Conservation (phyloP, 768 basidiomycete species). For the Tulasnella sp. region DNA sequence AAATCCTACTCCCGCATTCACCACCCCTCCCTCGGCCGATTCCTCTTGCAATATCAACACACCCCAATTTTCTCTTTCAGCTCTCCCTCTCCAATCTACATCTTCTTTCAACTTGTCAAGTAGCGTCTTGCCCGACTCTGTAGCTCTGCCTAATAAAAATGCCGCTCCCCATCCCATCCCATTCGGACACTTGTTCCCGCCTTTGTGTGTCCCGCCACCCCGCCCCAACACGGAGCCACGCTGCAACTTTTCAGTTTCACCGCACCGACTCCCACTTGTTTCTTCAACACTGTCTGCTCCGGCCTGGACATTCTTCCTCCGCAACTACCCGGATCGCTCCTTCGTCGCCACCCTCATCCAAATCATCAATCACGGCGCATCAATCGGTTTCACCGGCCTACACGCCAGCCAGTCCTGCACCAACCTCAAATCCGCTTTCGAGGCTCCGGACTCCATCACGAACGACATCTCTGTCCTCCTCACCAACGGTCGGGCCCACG, state of each 20-base stretch:
- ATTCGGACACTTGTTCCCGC: neutral
- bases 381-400: conserved; percentile 6
- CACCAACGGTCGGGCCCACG: conserved; percentile 10
- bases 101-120: no score
- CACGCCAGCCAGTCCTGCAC: conserved; percentile 12
- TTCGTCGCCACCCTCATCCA: conserved; percentile 8
- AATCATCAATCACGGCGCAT: conserved; percentile 12
- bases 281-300: neutral
- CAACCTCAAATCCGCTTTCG: conserved; percentile 17
- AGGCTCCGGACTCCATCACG: conserved; percentile 13
- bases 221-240: conserved; percentile 13
- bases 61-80: no score
- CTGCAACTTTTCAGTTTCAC: neutral
- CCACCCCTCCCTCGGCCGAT: neutral
- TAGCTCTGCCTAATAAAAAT: neutral
- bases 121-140: neutral
- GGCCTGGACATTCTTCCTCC: conserved; percentile 9
- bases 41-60: neutral
- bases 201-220: neutral
- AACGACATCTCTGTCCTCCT: conserved; percentile 14
- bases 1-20: neutral
- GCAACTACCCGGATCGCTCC: conserved; percentile 7
- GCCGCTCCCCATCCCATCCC: neutral
- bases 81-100: no score
- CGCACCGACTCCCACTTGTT: neutral